A percentile compares a stretch with the other conserved stretches of the same genome.
These are phyloP conservation scores for Sungouiozyma intestinalis DNA, from an alignment of 805 yeast genomes.

Conservation along the genomic window DNA sequence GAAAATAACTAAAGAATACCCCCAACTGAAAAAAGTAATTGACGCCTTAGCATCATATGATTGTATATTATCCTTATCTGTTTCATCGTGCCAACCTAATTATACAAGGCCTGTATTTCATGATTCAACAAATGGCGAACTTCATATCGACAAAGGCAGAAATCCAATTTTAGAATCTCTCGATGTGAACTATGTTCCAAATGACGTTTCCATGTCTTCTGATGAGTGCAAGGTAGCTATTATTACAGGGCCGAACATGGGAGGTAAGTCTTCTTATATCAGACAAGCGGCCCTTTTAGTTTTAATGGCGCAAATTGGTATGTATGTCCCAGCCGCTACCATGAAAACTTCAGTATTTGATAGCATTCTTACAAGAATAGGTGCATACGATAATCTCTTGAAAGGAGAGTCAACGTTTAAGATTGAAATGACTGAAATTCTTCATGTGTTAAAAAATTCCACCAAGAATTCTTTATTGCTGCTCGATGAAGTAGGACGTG, in stretches of 20 bases:
- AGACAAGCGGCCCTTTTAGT: slow-evolving; percentile 40
- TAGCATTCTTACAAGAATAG: slow-evolving; percentile 52
- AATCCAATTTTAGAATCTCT: slow-evolving; percentile 58
- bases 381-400: slow-evolving; percentile 70
- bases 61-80: slow-evolving; percentile 56
- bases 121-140: slow-evolving; percentile 30
- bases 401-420: slow-evolving; percentile 77
- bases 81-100: slow-evolving; percentile 39
- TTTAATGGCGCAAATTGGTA: slow-evolving; percentile 50
- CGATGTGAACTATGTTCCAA: slow-evolving; percentile 47
- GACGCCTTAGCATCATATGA: slow-evolving; percentile 47
- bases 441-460: slow-evolving; percentile 74
- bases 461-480: slow-evolving; percentile 71
- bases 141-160: slow-evolving; percentile 47
- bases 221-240: slow-evolving; percentile 44
- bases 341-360: slow-evolving; percentile 62
- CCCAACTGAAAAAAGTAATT: slow-evolving; percentile 34
- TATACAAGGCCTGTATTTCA: slow-evolving; percentile 44
- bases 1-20: slow-evolving; percentile 31
- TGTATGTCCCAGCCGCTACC: slow-evolving; percentile 37
- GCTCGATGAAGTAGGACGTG: slow-evolving; percentile 93
- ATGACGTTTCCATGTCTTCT: slow-evolving; percentile 43
- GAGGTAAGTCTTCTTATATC: slow-evolving; percentile 51
- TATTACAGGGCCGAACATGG: slow-evolving; percentile 57
- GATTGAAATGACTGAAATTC: slow-evolving; percentile 94